These are phyloP conservation scores for Pichia ethanolica DNA, from an alignment of 805 yeast species.

Conservation along the genomic window DNA sequence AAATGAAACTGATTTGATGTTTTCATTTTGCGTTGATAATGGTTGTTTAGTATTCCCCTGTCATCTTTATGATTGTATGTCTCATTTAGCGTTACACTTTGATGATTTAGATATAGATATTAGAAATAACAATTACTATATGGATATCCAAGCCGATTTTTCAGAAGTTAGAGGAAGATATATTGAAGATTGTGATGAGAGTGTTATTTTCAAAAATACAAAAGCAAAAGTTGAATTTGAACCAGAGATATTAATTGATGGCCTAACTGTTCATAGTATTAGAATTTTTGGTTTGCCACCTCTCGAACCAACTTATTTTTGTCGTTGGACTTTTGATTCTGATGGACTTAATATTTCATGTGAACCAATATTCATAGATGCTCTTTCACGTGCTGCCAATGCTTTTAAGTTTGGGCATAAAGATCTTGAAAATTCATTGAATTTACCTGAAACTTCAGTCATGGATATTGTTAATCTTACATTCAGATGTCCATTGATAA, in stretches of 20 bases:
- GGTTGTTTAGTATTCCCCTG: slow-evolving; percentile 73
- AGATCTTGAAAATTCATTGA: slow-evolving; percentile 72
- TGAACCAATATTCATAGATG: slow-evolving; percentile 36
- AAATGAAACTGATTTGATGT: slow-evolving; percentile 72
- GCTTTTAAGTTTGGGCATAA: slow-evolving; percentile 56
- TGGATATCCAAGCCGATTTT: slow-evolving; percentile 79
- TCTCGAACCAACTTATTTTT: slow-evolving; percentile 74
- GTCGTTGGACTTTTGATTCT: slow-evolving; percentile 80
- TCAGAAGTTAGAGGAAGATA: slow-evolving; percentile 44
- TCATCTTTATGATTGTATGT: slow-evolving; percentile 51
- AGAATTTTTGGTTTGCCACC: slow-evolving; percentile 93
- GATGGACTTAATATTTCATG: slow-evolving; percentile 54
- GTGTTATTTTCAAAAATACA: slow-evolving; percentile 22
- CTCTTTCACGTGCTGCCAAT: slow-evolving; percentile 33
- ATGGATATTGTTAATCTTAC: slow-evolving; percentile 65
- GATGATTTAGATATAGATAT: slow-evolving; percentile 67
- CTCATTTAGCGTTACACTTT: slow-evolving; percentile 56
- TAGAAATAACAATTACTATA: slow-evolving; percentile 84
- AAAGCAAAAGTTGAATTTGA: slow-evolving; percentile 11
- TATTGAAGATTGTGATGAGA: slow-evolving; percentile 20
- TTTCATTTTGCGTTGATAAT: slow-evolving; percentile 59
- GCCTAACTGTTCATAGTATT: slow-evolving; percentile 70
- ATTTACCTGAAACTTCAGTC: slow-evolving; percentile 45
- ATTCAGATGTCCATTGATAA: slow-evolving; percentile 43
- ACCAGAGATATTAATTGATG: slow-evolving; percentile 50